Conservation (phyloP, 2,329 filamentous ascomycete species). For the Cordyceps cicadae region DNA sequence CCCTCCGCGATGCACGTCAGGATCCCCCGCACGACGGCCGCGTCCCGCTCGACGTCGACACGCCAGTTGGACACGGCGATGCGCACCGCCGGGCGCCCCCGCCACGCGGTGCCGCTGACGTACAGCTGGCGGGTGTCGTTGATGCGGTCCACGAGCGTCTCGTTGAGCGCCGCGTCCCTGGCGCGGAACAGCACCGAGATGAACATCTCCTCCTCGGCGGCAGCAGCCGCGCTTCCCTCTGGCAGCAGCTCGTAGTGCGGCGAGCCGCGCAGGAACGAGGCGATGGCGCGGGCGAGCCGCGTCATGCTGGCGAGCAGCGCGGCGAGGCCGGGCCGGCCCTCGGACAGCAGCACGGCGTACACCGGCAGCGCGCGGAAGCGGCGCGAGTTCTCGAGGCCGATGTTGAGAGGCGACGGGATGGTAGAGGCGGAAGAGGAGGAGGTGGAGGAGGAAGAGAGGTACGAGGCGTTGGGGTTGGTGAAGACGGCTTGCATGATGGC, state of each 20-base stretch:
- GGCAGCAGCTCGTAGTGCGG: slow-evolving; percentile 61
- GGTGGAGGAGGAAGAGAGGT: too few species aligned
- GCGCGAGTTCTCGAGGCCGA: slow-evolving; percentile 84
- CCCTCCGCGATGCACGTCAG: slow-evolving; percentile 41
- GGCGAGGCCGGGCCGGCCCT: slow-evolving; percentile 62
- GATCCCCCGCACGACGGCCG: slow-evolving; percentile 55
- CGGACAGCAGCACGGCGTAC: slow-evolving; percentile 69
- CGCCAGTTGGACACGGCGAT: slow-evolving; percentile 83
- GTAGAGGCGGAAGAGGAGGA: slow-evolving; percentile 23
- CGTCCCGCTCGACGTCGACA: slow-evolving; percentile 60
- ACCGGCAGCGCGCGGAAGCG: slow-evolving; percentile 86
- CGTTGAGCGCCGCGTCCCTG: slow-evolving; percentile 53
- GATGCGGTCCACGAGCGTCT: slow-evolving; percentile 58
- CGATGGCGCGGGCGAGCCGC: slow-evolving; percentile 58
- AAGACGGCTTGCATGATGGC: slow-evolving; percentile 55
- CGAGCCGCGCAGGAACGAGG: slow-evolving; percentile 52
- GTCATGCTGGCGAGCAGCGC: slow-evolving; percentile 67
- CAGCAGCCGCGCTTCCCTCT: background rate
- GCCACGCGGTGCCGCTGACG: slow-evolving; percentile 74
- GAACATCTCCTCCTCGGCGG: slow-evolving; percentile 38
- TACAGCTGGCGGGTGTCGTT: slow-evolving; percentile 70
- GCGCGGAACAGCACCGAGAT: slow-evolving; percentile 70
- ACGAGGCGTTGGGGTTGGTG: slow-evolving; percentile 76
- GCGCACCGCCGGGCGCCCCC: slow-evolving; percentile 64
- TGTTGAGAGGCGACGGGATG: slow-evolving; percentile 76